Conservation (phyloP, 2,329 filamentous ascomycete genomes). For the Ophiostoma angusticollis region DNA sequence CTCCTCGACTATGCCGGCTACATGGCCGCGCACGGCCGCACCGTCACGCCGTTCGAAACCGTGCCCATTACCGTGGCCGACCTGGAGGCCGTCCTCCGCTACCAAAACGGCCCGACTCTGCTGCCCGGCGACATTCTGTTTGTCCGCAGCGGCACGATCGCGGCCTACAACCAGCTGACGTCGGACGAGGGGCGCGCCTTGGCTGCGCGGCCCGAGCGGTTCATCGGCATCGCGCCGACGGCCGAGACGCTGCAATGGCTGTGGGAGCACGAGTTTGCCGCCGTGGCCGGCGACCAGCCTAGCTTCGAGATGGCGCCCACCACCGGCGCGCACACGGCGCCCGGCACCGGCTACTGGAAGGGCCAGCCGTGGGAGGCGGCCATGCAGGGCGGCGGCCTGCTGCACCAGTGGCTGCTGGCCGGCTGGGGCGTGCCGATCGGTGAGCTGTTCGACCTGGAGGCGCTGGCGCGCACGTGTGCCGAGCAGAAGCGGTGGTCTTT, state of each 20-base stretch:
- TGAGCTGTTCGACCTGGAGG: slow-evolving; percentile 34
- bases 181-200: slow-evolving; percentile 19
- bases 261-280: slow-evolving; percentile 32
- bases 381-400: slow-evolving; percentile 17
- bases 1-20: slow-evolving; percentile 27
- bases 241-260: slow-evolving; percentile 28
- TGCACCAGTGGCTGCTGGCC: slow-evolving; percentile 30
- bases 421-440: slow-evolving; percentile 40
- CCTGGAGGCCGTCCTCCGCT: slow-evolving; percentile 21
- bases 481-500: slow-evolving; percentile 25
- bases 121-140: slow-evolving; percentile 26
- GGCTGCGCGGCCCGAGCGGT: slow-evolving; percentile 18
- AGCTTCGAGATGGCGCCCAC: slow-evolving; percentile 30
- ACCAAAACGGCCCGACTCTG: slow-evolving; percentile 22
- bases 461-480: slow-evolving; percentile 22
- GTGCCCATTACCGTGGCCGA: slow-evolving; percentile 17
- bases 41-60: slow-evolving; percentile 9
- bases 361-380: slow-evolving; percentile 9
- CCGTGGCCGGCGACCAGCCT: slow-evolving; percentile 30
- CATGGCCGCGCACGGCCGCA: slow-evolving; percentile 5
- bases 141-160: slow-evolving; percentile 24
- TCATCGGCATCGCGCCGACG: slow-evolving; percentile 26
- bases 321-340: slow-evolving; percentile 11
- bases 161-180: slow-evolving; percentile 19
- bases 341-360: slow-evolving; percentile 6